phyloP scores from a whole-genome alignment of 2,329 filamentous ascomycete genomes.

The Alternaria sp. region DNA sequence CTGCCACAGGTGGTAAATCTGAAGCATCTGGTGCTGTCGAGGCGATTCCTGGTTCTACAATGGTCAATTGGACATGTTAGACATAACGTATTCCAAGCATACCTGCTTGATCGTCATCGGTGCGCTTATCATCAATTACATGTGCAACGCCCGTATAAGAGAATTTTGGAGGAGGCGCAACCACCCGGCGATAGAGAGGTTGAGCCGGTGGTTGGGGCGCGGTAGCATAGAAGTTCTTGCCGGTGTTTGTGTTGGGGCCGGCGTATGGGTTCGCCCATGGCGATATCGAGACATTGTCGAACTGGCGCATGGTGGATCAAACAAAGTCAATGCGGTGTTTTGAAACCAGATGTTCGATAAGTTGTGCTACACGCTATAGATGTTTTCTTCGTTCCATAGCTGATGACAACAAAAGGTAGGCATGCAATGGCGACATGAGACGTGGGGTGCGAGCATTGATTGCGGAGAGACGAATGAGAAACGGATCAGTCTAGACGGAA shows the following conservation, averaged over 20 bases:
- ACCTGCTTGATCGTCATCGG: slow-evolving; percentile 27
- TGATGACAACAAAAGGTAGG: slow-evolving; percentile 37
- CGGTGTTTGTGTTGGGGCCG: slow-evolving; percentile 17
- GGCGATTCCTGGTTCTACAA: slow-evolving; percentile 33
- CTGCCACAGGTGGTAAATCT: slow-evolving; percentile 19
- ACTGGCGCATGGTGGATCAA: slow-evolving; percentile 43
- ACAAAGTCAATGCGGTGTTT: slow-evolving; percentile 26
- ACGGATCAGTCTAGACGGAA: slow-evolving; percentile 34
- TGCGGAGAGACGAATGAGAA: slow-evolving; percentile 49
- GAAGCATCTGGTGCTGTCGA: slow-evolving; percentile 29
- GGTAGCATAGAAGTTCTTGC: slow-evolving; percentile 27
- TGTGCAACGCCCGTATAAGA: slow-evolving; percentile 37
- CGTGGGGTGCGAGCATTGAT: slow-evolving; percentile 45
- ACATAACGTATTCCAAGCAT: slow-evolving; percentile 15
- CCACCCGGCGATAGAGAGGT: slow-evolving; percentile 36
- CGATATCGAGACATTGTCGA: slow-evolving; percentile 44
- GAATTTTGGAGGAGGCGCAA: slow-evolving; percentile 32
- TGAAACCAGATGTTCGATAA: slow-evolving; percentile 34
- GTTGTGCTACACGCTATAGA: slow-evolving; percentile 46
- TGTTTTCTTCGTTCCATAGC: slow-evolving; percentile 42
- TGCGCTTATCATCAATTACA: slow-evolving; percentile 27
- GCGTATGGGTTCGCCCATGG: slow-evolving; percentile 46
- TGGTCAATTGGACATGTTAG: slow-evolving; percentile 27
- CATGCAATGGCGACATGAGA: slow-evolving; percentile 47
- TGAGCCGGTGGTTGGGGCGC: slow-evolving; percentile 23